phyloP scores from a whole-genome alignment of 495 filamentous ascomycete genomes.

The Terfezia boudieri region DNA sequence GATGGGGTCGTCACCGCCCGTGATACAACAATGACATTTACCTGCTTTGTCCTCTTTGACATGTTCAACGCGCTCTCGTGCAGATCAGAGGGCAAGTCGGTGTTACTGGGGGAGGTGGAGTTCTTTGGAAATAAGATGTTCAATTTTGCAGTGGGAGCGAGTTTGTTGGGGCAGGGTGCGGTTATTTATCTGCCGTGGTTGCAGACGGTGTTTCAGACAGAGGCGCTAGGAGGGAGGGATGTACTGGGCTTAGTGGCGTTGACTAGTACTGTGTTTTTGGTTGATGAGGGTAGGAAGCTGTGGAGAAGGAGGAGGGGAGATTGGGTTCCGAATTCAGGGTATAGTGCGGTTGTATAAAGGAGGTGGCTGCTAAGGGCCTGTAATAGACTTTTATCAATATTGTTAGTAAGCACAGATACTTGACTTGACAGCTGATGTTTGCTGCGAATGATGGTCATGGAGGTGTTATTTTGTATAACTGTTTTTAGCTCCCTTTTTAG shows the following conservation, averaged over 20 bases:
- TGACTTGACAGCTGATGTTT: too few species aligned
- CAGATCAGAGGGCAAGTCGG: constrained; percentile 71
- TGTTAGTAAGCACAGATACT: too few species aligned
- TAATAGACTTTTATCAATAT: too few species aligned
- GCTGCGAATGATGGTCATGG: too few species aligned
- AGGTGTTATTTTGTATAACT: too few species aligned
- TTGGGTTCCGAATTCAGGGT: not conserved
- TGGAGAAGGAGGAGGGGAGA: not conserved
- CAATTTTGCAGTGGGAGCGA: constrained; percentile 76
- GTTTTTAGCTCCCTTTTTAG: too few species aligned
- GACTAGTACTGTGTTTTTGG: constrained; percentile 81
- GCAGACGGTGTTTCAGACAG: constrained; percentile 88
- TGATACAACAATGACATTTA: constrained; percentile 98
- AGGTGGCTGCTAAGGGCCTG: too few species aligned
- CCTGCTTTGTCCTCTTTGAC: constrained; percentile 93
- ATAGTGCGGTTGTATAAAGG: not conserved
- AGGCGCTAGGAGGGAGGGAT: constrained; percentile 53
- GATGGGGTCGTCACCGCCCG: constrained; percentile 67
- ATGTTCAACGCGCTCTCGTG: constrained; percentile 97
- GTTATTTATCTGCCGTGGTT: constrained; percentile 89
- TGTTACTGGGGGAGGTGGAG: constrained; percentile 64
- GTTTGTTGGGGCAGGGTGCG: constrained; percentile 59
- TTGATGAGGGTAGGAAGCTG: constrained; percentile 65
- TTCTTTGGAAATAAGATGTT: constrained; percentile 78
- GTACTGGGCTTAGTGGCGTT: constrained; percentile 45